These are phyloP conservation scores for Erysimum cheiri DNA, from an alignment of 441 rosid genomes.

Conservation along the genomic window DNA sequence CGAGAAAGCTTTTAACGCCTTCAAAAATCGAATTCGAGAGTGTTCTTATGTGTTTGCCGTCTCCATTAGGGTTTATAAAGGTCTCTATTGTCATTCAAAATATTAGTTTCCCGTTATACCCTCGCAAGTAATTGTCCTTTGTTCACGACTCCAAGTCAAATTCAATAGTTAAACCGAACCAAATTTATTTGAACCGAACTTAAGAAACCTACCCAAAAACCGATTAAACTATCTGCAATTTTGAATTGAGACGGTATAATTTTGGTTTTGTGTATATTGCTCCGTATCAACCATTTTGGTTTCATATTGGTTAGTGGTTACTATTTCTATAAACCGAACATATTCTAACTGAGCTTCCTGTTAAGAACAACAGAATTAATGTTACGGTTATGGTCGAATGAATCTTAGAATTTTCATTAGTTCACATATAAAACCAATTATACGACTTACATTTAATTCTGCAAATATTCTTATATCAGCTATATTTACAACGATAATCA, in stretches of 20 bases:
- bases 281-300: not conserved
- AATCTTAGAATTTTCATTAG: not conserved
- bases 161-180: constrained; percentile 10
- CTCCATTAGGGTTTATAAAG: constrained; percentile 34
- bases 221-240: too few relatives aligned
- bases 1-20: not conserved
- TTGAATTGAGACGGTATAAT: too few relatives aligned
- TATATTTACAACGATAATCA: constrained; percentile 28
- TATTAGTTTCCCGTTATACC: not conserved
- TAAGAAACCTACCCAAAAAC: too few relatives aligned
- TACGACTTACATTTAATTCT: not conserved
- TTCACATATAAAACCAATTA: not conserved
- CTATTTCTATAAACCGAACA: not conserved
- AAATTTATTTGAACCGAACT: not conserved
- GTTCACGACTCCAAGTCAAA: not conserved
- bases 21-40: constrained; percentile 11
- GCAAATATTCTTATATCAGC: constrained; percentile 9
- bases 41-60: not conserved
- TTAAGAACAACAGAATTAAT: not conserved
- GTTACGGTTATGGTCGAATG: not conserved
- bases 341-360: too few relatives aligned
- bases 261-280: not conserved
- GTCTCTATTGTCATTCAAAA: not conserved
- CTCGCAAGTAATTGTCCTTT: not conserved
- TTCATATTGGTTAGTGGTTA: not conserved